Conservation (phyloP, 2,329 filamentous ascomycete genomes). For the Penicillium sp. region DNA sequence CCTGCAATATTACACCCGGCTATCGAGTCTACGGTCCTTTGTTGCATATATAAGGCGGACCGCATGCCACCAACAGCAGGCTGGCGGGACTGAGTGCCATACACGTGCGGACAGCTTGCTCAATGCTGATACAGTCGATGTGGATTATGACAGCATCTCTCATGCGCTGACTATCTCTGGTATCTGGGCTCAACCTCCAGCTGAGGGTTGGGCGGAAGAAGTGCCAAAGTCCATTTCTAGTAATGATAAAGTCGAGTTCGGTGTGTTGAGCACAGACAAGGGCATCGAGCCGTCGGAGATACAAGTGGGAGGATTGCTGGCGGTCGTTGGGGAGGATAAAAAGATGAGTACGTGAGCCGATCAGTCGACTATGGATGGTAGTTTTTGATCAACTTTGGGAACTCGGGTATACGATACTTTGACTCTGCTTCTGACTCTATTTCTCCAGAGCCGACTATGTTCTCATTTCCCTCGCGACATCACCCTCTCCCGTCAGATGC, state of each 20-base stretch:
- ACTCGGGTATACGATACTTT: no score
- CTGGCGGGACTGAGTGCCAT: slow-evolving; percentile 46
- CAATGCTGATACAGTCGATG: slow-evolving; percentile 61
- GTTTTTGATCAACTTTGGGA: no score
- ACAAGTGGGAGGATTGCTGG: slow-evolving; percentile 70
- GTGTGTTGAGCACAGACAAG: slow-evolving; percentile 63
- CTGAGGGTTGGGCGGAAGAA: slow-evolving; percentile 44
- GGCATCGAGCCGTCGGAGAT: slow-evolving; percentile 62
- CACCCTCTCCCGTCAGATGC: slow-evolving; percentile 47
- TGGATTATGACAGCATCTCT: slow-evolving; percentile 68
- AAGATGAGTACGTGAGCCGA: slow-evolving; percentile 51
- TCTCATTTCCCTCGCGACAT: slow-evolving; percentile 78
- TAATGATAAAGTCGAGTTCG: slow-evolving; percentile 65
- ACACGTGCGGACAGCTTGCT: slow-evolving; percentile 43
- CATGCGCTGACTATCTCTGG: slow-evolving; percentile 60
- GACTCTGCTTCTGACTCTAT: not conserved
- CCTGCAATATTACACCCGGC: slow-evolving; percentile 64
- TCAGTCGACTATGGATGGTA: no score
- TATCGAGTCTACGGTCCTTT: slow-evolving; percentile 54
- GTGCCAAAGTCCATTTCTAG: slow-evolving; percentile 27
- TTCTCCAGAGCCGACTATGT: slow-evolving; percentile 61
- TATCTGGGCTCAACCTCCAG: slow-evolving; percentile 48
- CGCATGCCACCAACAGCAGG: slow-evolving; percentile 43
- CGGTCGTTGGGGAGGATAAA: slow-evolving; percentile 68
- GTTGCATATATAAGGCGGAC: slow-evolving; percentile 48